A percentile compares a stretch with the other conserved stretches of the same genome.
Evolutionary conservation across 2,329 filamentous ascomycete species (phyloP).

Genomic region (Pleochaeta shiraiana): DNA sequence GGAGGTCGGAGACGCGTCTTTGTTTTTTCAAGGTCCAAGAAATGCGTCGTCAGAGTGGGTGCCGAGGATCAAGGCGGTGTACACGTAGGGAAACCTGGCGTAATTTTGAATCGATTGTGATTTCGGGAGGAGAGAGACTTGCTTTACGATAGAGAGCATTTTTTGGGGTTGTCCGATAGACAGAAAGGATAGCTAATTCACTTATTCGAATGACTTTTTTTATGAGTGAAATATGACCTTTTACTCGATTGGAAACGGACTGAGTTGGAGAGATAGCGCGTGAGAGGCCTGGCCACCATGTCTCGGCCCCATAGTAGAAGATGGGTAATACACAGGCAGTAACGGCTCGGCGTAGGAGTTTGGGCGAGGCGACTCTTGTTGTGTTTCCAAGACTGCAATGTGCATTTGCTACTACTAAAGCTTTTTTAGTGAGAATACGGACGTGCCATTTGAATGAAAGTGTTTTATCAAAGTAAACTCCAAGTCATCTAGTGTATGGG

Average conservation of each 20-base stretch:
- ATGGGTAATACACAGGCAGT: neutral
- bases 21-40: neutral
- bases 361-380: neutral
- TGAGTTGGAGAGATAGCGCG: neutral
- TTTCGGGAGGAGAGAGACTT: neutral
- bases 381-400: neutral
- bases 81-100: neutral
- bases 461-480: neutral
- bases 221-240: neutral
- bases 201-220: neutral
- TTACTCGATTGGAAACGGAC: too few relatives aligned
- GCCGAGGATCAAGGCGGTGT: neutral
- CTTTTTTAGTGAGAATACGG: neutral
- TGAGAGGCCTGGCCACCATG: neutral
- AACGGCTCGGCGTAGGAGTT: neutral
- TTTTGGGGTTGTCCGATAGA: neutral
- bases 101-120: neutral
- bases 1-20: neutral
- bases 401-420: neutral
- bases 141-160: neutral
- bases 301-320: neutral
- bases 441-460: neutral
- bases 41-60: neutral
- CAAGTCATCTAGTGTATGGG: neutral
- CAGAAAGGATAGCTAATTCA: neutral